Evolutionary conservation across 768 basidiomycete species (phyloP).

Genomic region (Cyclocybe cylindracea): DNA sequence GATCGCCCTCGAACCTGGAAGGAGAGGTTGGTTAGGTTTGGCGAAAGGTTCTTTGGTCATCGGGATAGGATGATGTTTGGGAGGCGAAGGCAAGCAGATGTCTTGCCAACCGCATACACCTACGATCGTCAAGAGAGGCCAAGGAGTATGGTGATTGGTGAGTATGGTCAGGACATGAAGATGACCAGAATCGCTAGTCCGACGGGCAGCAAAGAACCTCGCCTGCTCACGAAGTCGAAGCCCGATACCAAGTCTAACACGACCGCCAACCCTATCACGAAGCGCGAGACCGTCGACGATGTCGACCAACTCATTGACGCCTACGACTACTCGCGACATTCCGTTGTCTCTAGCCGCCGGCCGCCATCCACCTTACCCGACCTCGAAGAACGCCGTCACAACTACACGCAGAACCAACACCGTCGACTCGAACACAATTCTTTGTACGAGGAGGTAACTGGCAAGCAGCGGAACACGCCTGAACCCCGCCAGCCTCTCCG

Average conservation of each 20-base stretch:
- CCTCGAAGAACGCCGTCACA: constrained; percentile 25
- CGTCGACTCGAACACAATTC: constrained; percentile 35
- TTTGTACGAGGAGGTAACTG: constrained; percentile 72
- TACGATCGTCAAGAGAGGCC: constrained; percentile 15
- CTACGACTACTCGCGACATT: constrained; percentile 45
- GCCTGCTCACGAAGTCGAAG: background rate
- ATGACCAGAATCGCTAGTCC: constrained; percentile 45
- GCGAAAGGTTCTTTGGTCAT: constrained; percentile 60
- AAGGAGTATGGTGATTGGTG: constrained; percentile 3
- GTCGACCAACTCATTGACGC: constrained; percentile 56
- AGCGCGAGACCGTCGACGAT: constrained; percentile 47
- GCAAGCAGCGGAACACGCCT: constrained; percentile 56
- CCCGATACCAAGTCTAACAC: constrained; percentile 38
- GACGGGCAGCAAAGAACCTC: background rate
- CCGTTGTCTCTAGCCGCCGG: constrained; percentile 28
- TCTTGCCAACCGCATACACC: constrained; percentile 24
- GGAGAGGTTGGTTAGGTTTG: constrained; percentile 53
- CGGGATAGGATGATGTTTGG: constrained; percentile 22
- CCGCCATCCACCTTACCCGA: constrained; percentile 46
- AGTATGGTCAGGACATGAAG: constrained; percentile 43
- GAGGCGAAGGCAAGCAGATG: constrained; percentile 13
- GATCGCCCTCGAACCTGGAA: constrained; percentile 55
- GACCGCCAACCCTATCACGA: constrained; percentile 37
- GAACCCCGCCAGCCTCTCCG: constrained; percentile 77
- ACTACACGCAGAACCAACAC: constrained; percentile 14